Conservation (phyloP, 768 basidiomycete species). For the Hemileccinum rubropunctum region DNA sequence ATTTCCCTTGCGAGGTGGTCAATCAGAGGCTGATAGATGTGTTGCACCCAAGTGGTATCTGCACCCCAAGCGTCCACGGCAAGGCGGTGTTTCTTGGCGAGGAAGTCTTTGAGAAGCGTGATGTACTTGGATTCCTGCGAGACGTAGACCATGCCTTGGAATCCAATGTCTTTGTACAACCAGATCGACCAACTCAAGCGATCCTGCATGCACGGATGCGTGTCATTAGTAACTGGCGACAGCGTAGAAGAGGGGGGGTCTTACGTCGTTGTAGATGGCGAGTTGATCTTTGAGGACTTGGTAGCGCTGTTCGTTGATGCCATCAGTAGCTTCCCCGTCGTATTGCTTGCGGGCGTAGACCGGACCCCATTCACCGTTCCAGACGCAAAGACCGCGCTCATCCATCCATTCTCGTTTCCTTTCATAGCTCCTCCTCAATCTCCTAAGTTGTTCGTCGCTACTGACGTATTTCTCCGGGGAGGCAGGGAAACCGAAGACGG, state of each 20-base stretch:
- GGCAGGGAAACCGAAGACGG: slow-evolving; percentile 65
- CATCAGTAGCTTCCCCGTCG: slow-evolving; percentile 56
- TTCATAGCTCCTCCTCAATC: slow-evolving; percentile 58
- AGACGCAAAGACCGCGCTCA: slow-evolving; percentile 58
- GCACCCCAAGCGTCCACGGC: slow-evolving; percentile 80
- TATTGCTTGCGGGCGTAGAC: slow-evolving; percentile 68
- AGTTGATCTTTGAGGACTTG: slow-evolving; percentile 72
- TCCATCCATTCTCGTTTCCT: slow-evolving; percentile 81
- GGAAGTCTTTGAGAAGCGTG: slow-evolving; percentile 63
- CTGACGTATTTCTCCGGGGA: slow-evolving; percentile 53
- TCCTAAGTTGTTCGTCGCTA: slow-evolving; percentile 48
- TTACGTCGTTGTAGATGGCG: slow-evolving; percentile 61
- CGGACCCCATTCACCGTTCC: slow-evolving; percentile 85
- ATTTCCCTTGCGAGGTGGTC: slow-evolving; percentile 60
- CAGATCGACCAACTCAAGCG: slow-evolving; percentile 81
- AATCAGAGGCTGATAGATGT: slow-evolving; percentile 63
- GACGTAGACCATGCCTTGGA: slow-evolving; percentile 81
- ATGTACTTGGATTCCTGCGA: slow-evolving; percentile 70
- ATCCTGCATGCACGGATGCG: slow-evolving; percentile 38
- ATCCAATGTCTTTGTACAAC: slow-evolving; percentile 86
- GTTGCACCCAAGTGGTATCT: slow-evolving; percentile 52
- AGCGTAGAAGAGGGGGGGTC: background rate
- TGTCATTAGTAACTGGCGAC: background rate
- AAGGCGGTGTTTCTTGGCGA: slow-evolving; percentile 74
- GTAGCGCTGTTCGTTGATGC: slow-evolving; percentile 64